phyloP scores from a whole-genome alignment of 2,329 filamentous ascomycete genomes.

The Phyllosticta citriasiana region DNA sequence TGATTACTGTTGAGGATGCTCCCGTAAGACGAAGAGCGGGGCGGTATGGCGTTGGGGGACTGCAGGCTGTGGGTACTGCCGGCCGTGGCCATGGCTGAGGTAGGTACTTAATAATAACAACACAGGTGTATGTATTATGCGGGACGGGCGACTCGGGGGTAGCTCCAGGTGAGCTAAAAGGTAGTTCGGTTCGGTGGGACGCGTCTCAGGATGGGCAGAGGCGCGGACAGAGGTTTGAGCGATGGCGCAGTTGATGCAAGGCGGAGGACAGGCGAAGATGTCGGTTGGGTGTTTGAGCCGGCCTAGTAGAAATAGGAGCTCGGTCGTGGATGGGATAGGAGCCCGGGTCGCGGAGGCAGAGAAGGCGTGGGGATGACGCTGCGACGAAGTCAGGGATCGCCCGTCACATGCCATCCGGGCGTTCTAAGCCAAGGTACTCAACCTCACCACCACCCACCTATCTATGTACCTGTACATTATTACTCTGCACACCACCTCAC shows the following conservation, averaged over 20 bases:
- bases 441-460: not conserved
- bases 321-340: not conserved
- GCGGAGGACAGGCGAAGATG: not conserved
- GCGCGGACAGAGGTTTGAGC: not conserved
- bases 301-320: not conserved
- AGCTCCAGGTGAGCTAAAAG: not conserved
- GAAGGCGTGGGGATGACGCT: not conserved
- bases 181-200: not conserved
- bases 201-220: not conserved
- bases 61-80: constrained; percentile 6
- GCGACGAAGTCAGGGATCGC: not conserved
- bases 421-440: not conserved
- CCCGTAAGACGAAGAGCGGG: constrained; percentile 28
- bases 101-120: not conserved
- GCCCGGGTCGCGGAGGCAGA: not conserved
- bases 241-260: not conserved
- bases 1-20: constrained; percentile 18
- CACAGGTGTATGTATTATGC: not conserved
- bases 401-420: not conserved
- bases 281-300: not conserved
- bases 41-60: constrained; percentile 31
- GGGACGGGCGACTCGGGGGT: not conserved
- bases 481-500: not conserved
- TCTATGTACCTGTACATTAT: too few relatives aligned
- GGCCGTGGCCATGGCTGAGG: not conserved